Conservation (phyloP, 805 yeast genomes). For the Cephaloascus fragrans region DNA sequence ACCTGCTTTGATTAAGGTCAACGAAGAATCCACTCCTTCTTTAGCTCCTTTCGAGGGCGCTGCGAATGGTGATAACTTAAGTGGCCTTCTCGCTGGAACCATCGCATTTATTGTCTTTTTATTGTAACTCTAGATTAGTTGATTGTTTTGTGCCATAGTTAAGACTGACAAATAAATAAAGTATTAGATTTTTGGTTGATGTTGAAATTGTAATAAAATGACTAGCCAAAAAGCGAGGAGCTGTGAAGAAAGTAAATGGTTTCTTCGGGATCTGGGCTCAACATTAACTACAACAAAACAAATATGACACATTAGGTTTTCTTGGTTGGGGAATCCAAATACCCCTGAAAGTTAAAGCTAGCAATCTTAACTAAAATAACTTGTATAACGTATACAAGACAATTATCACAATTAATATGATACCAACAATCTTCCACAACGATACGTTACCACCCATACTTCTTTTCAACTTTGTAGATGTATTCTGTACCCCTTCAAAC, state of each 20-base stretch:
- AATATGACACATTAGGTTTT: constrained; percentile 1
- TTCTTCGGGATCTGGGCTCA: constrained; percentile 1
- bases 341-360: constrained; percentile 7
- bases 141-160: too few relatives aligned
- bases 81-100: constrained; percentile 3
- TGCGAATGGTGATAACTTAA: constrained; percentile 4
- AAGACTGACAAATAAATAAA: too few relatives aligned
- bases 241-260: not conserved
- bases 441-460: not conserved
- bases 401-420: not conserved
- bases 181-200: too few relatives aligned
- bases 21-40: constrained; percentile 1
- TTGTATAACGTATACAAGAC: constrained; percentile 1
- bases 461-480: not conserved
- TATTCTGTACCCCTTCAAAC: not conserved
- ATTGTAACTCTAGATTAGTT: too few relatives aligned
- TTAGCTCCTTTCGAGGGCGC: constrained; percentile 3
- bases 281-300: constrained; percentile 1
- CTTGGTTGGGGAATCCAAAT: constrained; percentile 3
- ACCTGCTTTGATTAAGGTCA: constrained; percentile 11
- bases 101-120: too few relatives aligned
- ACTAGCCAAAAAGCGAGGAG: too few relatives aligned
- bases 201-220: too few relatives aligned
- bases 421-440: not conserved
- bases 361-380: constrained; percentile 4